phyloP scores from a whole-genome alignment of 2,329 filamentous ascomycete species.

The Penicillium glabrum region DNA sequence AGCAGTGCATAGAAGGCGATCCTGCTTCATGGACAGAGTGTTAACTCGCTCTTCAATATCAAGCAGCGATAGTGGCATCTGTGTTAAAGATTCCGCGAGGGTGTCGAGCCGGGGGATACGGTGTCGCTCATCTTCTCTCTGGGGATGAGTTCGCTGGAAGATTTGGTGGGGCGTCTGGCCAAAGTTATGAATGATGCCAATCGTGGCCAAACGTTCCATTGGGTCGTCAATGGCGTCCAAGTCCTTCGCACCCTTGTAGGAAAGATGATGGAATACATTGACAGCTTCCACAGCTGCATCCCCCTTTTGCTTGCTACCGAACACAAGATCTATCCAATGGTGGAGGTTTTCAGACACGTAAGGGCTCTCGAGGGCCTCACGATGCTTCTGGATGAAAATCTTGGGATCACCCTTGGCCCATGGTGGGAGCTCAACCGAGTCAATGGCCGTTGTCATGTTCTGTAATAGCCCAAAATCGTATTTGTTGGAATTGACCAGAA shows the following conservation, averaged over 20 bases:
- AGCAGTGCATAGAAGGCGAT: conserved; percentile 79
- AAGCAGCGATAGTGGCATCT: conserved; percentile 75
- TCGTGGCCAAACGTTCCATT: conserved; percentile 81
- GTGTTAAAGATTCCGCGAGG: conserved; percentile 71
- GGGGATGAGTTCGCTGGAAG: conserved; percentile 76
- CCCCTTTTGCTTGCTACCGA: conserved; percentile 89
- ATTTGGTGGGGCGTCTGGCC: conserved; percentile 96
- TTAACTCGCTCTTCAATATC: conserved; percentile 77
- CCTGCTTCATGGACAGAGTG: conserved; percentile 74
- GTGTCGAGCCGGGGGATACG: conserved; percentile 73
- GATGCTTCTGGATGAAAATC: conserved; percentile 91
- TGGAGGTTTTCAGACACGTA: conserved; percentile 89
- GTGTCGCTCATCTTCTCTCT: conserved; percentile 67
- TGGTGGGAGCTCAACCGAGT: conserved; percentile 83
- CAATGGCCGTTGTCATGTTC: conserved; percentile 74
- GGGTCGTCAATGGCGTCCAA: conserved; percentile 88
- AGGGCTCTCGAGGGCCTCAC: conserved; percentile 91
- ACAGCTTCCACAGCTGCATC: conserved; percentile 87
- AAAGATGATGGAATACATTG: conserved; percentile 95
- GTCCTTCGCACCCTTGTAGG: conserved; percentile 90
- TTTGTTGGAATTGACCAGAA: conserved; percentile 86
- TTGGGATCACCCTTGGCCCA: conserved; percentile 97
- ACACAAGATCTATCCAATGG: conserved; percentile 93
- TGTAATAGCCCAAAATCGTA: conserved; percentile 93
- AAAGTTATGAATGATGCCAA: conserved; percentile 97